Evolutionary conservation across 805 yeast genomes (phyloP).

Genomic region (Monosporozyma aerobia): DNA sequence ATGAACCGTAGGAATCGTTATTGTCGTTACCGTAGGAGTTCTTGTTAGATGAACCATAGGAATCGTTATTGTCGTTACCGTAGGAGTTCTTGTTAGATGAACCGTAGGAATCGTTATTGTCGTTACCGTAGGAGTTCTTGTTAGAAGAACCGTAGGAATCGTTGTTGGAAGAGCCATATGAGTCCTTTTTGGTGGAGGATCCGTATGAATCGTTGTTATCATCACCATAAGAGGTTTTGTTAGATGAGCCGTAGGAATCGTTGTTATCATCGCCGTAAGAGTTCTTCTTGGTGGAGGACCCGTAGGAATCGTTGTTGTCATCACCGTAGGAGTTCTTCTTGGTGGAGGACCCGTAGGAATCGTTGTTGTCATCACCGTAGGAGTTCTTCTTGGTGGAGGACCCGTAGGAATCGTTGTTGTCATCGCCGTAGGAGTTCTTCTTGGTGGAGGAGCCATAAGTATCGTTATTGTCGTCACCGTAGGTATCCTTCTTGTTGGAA

Average conservation of each 20-base stretch:
- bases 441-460: conserved; percentile 14
- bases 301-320: conserved; percentile 20
- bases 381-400: conserved; percentile 12
- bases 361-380: conserved; percentile 18
- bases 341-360: conserved; percentile 25
- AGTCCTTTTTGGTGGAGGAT: conserved; percentile 7
- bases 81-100: conserved; percentile 13
- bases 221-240: conserved; percentile 14
- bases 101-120: conserved; percentile 19
- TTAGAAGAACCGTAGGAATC: conserved; percentile 4
- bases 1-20: conserved; percentile 20
- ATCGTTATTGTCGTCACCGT: conserved; percentile 15
- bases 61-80: conserved; percentile 9
- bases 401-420: conserved; percentile 16
- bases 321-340: conserved; percentile 25
- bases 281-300: conserved; percentile 11
- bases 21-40: no score
- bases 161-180: conserved; percentile 6
- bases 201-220: conserved; percentile 16
- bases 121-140: conserved; percentile 17
- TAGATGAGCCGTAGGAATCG: conserved; percentile 19
- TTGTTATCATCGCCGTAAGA: conserved; percentile 18
- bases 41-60: conserved; percentile 15
- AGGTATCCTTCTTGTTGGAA: conserved; percentile 16
- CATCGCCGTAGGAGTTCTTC: conserved; percentile 15